phyloP scores from a whole-genome alignment of 2,329 filamentous ascomycete species.

The Clarireedia homoeocarpa region DNA sequence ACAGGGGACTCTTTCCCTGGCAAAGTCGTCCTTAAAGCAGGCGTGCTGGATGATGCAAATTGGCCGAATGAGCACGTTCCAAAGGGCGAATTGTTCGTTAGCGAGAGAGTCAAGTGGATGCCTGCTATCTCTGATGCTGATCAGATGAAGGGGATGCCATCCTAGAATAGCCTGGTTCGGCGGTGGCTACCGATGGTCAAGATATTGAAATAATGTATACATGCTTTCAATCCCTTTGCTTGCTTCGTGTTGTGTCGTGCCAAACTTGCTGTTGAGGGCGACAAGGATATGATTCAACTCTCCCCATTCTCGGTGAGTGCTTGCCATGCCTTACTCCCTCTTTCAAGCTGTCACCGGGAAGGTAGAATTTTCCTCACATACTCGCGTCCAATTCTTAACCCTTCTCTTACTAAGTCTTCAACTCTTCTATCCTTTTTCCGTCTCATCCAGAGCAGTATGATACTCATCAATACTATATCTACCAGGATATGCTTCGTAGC shows the following conservation, averaged over 20 bases:
- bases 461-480: conserved; percentile 57
- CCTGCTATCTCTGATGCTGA: conserved; percentile 16
- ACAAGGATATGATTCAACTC: background rate
- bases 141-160: conserved; percentile 18
- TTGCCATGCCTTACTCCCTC: background rate
- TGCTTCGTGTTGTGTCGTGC: background rate
- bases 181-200: background rate
- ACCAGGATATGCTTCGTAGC: conserved; percentile 64
- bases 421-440: conserved; percentile 61
- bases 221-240: background rate
- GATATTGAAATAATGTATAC: background rate
- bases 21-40: conserved; percentile 22
- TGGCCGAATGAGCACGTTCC: conserved; percentile 20
- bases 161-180: background rate
- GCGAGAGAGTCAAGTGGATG: conserved; percentile 15
- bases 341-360: conserved; percentile 29
- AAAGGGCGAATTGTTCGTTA: conserved; percentile 20
- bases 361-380: conserved; percentile 53
- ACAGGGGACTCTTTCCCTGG: conserved; percentile 20
- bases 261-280: background rate
- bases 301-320: background rate
- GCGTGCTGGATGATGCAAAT: conserved; percentile 22
- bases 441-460: conserved; percentile 66
- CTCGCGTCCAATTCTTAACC: conserved; percentile 49
- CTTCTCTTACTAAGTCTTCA: conserved; percentile 64